phyloP scores from a whole-genome alignment of 1,139 yeast genomes.

The Meyerozyma guilliermondii region DNA sequence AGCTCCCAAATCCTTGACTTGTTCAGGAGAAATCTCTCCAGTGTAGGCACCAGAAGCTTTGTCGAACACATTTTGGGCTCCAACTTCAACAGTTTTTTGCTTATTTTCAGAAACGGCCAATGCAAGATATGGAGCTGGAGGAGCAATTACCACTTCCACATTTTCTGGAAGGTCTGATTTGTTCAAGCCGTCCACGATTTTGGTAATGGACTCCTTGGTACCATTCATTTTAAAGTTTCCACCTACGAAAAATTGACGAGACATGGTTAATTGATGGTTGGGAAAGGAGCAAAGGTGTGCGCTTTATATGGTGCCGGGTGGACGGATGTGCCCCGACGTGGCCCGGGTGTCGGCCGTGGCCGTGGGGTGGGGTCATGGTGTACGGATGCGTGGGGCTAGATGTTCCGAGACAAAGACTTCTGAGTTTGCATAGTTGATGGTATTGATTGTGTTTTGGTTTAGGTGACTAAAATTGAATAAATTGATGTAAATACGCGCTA shows the following conservation, averaged over 20 bases:
- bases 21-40: constrained; percentile 90
- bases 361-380: not conserved
- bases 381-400: not conserved
- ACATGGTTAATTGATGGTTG: constrained; percentile 30
- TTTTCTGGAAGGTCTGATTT: constrained; percentile 65
- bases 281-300: constrained; percentile 4
- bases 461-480: no score
- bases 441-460: no score
- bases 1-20: constrained; percentile 88
- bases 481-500: no score
- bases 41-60: constrained; percentile 96
- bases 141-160: constrained; percentile 90
- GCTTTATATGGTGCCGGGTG: constrained; percentile 1
- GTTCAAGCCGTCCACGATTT: constrained; percentile 81
- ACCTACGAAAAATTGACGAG: constrained; percentile 95
- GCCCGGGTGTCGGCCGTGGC: not conserved
- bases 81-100: constrained; percentile 68
- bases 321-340: constrained; percentile 1
- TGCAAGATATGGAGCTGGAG: constrained; percentile 89
- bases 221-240: constrained; percentile 99
- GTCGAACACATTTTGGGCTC: constrained; percentile 88
- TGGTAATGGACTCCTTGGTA: constrained; percentile 75
- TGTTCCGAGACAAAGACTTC: no score
- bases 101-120: constrained; percentile 67
- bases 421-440: no score